A percentile compares a stretch with the other conserved stretches of the same genome.
Conservation (phyloP, 208 protist species). For the Trypanosoma scelopori region DNA sequence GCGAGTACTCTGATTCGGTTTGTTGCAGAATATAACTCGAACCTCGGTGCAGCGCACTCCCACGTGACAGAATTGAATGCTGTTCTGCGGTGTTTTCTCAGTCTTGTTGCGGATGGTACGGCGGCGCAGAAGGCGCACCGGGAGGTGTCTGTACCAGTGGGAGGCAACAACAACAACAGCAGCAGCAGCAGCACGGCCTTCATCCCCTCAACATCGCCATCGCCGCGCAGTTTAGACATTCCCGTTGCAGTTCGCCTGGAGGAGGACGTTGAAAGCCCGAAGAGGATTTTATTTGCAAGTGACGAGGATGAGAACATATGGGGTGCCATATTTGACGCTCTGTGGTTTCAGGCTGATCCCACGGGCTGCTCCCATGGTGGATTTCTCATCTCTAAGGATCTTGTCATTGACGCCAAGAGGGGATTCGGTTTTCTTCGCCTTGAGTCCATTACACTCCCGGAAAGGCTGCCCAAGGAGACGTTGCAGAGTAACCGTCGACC, state of each 20-base stretch:
- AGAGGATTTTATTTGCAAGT: neutral
- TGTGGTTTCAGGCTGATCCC: conserved; percentile 76
- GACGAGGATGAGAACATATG: conserved; percentile 46
- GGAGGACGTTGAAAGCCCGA: neutral
- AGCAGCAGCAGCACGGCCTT: neutral
- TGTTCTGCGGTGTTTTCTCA: conserved; percentile 23
- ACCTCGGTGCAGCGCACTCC: conserved; percentile 6
- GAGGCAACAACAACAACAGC: no score
- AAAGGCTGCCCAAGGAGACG: conserved; percentile 7
- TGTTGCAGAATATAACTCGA: conserved; percentile 4
- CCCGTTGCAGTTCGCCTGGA: conserved; percentile 12
- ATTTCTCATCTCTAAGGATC: conserved; percentile 31
- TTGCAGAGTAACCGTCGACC: conserved; percentile 21
- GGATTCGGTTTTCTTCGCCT: conserved; percentile 46
- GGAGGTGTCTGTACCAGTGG: neutral
- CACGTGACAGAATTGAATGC: conserved; percentile 15
- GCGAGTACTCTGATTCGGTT: conserved; percentile 1
- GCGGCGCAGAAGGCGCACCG: neutral
- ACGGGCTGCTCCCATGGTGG: conserved; percentile 45
- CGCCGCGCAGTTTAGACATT: conserved; percentile 9
- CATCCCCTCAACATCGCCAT: neutral
- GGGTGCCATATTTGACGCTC: conserved; percentile 59
- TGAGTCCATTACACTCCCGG: conserved; percentile 32
- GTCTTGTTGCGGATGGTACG: conserved; percentile 12
- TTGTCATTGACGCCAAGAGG: conserved; percentile 10